Percentiles rank a stretch among this genome's conserved stretches.
These are phyloP conservation scores for Euphorbia corollata DNA, from an alignment of 441 rosid species.

Conservation along the genomic window DNA sequence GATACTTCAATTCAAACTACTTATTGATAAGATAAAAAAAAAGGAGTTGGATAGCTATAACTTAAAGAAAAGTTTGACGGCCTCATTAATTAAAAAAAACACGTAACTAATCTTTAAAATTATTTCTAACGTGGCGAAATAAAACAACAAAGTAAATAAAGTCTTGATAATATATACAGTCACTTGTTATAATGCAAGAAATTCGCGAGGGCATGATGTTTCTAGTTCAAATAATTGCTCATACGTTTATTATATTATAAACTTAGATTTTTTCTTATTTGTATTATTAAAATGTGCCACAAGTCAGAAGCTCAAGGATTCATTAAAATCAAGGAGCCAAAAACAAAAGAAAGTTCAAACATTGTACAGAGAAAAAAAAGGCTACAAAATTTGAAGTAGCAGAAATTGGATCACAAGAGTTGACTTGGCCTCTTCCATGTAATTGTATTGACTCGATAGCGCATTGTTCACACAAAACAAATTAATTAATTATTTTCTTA, in stretches of 20 bases:
- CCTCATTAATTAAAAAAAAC: no score
- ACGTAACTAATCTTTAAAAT: background rate
- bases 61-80: no score
- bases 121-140: background rate
- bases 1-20: no score
- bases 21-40: no score
- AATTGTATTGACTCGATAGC: slow-evolving; percentile 14
- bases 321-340: slow-evolving; percentile 16
- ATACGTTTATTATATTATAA: no score
- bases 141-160: background rate
- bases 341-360: slow-evolving; percentile 21
- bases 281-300: slow-evolving; percentile 4
- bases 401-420: slow-evolving; percentile 15
- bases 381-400: slow-evolving; percentile 7
- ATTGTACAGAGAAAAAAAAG: background rate
- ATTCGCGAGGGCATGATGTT: background rate
- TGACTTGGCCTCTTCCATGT: slow-evolving; percentile 14
- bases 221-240: background rate
- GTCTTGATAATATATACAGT: background rate
- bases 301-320: slow-evolving; percentile 13
- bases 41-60: no score
- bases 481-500: background rate
- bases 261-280: background rate
- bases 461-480: slow-evolving; percentile 6
- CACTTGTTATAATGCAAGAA: background rate